A percentile compares a stretch with the other conserved stretches of the same genome.
phyloP scores from a whole-genome alignment of 495 filamentous ascomycete species.

The Friedmanniomyces simplex region DNA sequence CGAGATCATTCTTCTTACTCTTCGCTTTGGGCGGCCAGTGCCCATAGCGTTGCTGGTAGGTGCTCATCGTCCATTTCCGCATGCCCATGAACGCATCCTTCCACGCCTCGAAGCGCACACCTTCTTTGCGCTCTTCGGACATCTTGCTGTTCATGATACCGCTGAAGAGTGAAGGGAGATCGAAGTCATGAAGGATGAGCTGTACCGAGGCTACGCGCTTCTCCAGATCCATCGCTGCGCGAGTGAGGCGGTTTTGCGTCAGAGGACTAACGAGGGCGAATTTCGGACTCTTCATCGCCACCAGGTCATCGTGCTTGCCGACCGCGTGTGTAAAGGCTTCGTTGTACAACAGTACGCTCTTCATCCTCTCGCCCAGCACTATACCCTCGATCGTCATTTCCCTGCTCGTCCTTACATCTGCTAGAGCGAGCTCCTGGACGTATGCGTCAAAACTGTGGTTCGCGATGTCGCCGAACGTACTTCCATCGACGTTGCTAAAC shows the following conservation, averaged over 20 bases:
- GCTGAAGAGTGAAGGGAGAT: constrained; percentile 85
- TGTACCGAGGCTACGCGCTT: constrained; percentile 56
- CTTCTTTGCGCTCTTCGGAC: constrained; percentile 55
- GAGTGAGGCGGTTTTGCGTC: constrained; percentile 70
- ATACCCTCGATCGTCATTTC: constrained; percentile 89
- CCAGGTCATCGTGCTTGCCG: constrained; percentile 71
- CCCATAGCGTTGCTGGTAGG: constrained; percentile 76
- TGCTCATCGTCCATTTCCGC: constrained; percentile 60
- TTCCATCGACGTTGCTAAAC: constrained; percentile 71
- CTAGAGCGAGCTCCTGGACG: constrained; percentile 62
- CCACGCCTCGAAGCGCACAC: constrained; percentile 75
- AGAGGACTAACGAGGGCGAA: constrained; percentile 54
- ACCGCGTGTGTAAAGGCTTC: constrained; percentile 91
- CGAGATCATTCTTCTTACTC: constrained; percentile 81
- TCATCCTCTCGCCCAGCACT: constrained; percentile 76
- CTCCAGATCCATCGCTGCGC: constrained; percentile 68
- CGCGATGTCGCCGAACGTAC: constrained; percentile 72
- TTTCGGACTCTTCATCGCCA: constrained; percentile 55
- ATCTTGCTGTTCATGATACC: constrained; percentile 74
- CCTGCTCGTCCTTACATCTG: constrained; percentile 68
- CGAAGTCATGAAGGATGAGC: constrained; percentile 64
- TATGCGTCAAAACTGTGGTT: constrained; percentile 65
- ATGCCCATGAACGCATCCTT: constrained; percentile 59
- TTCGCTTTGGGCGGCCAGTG: constrained; percentile 88
- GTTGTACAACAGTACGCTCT: constrained; percentile 69